Base-by-base conservation (phyloP, 805 yeast genomes). In the Metschnikowia cubensis region DNA sequence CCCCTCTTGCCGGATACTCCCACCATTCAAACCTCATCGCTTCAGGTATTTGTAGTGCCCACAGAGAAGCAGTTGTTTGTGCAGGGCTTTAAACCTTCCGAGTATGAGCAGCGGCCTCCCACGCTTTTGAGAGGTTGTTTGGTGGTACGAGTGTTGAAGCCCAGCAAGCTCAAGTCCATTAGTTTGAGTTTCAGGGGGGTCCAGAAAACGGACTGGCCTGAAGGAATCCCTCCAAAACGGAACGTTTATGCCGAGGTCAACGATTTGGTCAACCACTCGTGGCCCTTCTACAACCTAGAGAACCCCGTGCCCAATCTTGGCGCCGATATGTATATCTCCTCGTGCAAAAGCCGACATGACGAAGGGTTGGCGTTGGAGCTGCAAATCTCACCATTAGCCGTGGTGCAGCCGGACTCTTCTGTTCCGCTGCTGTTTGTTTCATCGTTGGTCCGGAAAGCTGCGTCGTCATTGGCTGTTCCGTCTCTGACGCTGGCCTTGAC, bases 181-280 rank as follows among this genome's bases (percentile, higher is more conserved):
- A 64, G 70, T 4, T 71, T 91, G 43, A 71, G 75, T 1, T 82
- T 91, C 58, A 75, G 76, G 47, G 97, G 97, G 1, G 62, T 66
- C 1, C 79, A 87, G 35, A 76, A 87, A 56, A 91, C 97, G 0
- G 96, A 91, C 53, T 91, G 97, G 97, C 97, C 97, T 2, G 97
- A 94, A 62, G 99, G 99, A 2, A 91, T 92, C 17, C 98, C 98
- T 0, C 97, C 97, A 0, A 88, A 86, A 63, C 83, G 83, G 56
- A 73, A 74, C 15, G 86, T 83, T 13, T 83, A 80, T 52, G 65
- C 67, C 33, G 99, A 94, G 58, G 65, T 77, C 20, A 80, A 79
- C 53, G 86, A 80, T 47, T 63, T 91, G 21, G 77, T 89, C 29
- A 77, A 81, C 45, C 97, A 92, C 64, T 82, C 87, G 5, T 94